A percentile compares a stretch with the other conserved stretches of the same genome.
phyloP scores from a whole-genome alignment of 179 eudicot species.

The Corrigiola litoralis region DNA sequence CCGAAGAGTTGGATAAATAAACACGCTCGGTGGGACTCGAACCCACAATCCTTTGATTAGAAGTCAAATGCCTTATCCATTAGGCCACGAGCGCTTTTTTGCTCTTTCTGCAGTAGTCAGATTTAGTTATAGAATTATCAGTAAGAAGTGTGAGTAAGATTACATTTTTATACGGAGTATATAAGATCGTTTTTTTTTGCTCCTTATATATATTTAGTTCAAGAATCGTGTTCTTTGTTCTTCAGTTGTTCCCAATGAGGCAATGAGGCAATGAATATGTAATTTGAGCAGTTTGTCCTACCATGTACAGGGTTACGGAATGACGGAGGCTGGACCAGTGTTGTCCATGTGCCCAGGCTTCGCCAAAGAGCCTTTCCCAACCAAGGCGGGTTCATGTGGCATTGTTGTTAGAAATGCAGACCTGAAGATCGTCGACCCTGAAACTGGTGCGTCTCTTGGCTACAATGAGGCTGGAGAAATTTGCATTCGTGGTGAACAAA shows the following conservation, averaged over 20 bases:
- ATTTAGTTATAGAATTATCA: too few relatives aligned
- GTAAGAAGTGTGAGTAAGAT: neutral
- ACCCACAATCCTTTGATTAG: slow-evolving; percentile 20
- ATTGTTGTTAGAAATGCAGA: slow-evolving; percentile 81
- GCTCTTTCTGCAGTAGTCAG: too few relatives aligned
- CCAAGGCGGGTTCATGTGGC: slow-evolving; percentile 83
- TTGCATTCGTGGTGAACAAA: slow-evolving; percentile 76
- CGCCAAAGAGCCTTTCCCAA: slow-evolving; percentile 62
- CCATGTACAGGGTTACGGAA: slow-evolving; percentile 80
- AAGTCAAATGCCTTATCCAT: slow-evolving; percentile 23
- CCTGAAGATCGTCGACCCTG: slow-evolving; percentile 78
- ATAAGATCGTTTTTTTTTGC: too few relatives aligned
- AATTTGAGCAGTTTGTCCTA: too few relatives aligned
- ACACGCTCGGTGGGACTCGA: slow-evolving; percentile 6
- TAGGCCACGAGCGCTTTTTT: slow-evolving; percentile 17
- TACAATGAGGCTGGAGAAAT: slow-evolving; percentile 77
- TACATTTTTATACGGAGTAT: too few relatives aligned
- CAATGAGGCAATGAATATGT: too few relatives aligned
- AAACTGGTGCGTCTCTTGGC: slow-evolving; percentile 52
- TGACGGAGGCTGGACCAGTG: slow-evolving; percentile 97
- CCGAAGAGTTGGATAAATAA: too few relatives aligned
- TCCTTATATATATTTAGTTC: too few relatives aligned
- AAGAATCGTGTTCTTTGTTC: too few relatives aligned
- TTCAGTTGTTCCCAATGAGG: too few relatives aligned
- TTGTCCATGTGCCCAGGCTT: slow-evolving; percentile 69